A percentile compares a stretch with the other conserved stretches of the same genome.
Conservation (phyloP, 2,329 filamentous ascomycete genomes). For the Verticillium dahliae region DNA sequence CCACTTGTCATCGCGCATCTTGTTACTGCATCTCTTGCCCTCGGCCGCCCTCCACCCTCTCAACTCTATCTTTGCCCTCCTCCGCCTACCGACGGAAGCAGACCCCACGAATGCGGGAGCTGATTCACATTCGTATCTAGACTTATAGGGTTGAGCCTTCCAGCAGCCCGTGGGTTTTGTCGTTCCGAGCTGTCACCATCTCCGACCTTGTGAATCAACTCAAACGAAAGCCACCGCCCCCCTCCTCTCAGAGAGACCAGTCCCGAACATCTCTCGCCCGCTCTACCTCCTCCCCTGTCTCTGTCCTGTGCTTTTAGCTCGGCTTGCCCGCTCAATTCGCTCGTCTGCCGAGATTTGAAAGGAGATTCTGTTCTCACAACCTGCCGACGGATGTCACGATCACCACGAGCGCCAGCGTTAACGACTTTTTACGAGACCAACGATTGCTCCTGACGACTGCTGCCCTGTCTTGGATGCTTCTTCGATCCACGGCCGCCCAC, state of each 20-base stretch:
- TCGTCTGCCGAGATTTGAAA: neutral
- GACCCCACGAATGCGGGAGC: neutral
- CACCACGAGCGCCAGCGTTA: neutral
- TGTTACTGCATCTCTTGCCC: neutral
- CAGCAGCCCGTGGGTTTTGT: neutral
- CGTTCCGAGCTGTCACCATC: neutral
- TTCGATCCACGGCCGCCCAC: neutral
- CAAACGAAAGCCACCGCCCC: neutral
- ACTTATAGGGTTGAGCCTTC: neutral
- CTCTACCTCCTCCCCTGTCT: neutral
- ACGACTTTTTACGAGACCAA: neutral
- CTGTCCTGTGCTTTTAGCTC: neutral
- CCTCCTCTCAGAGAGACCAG: neutral
- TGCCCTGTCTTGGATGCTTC: neutral
- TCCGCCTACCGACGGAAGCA: constrained; percentile 1
- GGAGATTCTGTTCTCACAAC: neutral
- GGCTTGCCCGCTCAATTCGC: neutral
- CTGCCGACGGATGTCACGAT: neutral
- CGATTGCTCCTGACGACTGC: neutral
- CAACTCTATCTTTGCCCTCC: constrained; percentile 5
- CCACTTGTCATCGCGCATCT: neutral
- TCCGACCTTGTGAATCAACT: neutral
- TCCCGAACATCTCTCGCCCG: no score
- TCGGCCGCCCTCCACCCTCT: neutral
- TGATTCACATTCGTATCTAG: neutral